These are phyloP conservation scores for Blumeria graminis DNA, from an alignment of 2,329 filamentous ascomycete genomes.

Conservation along the genomic window DNA sequence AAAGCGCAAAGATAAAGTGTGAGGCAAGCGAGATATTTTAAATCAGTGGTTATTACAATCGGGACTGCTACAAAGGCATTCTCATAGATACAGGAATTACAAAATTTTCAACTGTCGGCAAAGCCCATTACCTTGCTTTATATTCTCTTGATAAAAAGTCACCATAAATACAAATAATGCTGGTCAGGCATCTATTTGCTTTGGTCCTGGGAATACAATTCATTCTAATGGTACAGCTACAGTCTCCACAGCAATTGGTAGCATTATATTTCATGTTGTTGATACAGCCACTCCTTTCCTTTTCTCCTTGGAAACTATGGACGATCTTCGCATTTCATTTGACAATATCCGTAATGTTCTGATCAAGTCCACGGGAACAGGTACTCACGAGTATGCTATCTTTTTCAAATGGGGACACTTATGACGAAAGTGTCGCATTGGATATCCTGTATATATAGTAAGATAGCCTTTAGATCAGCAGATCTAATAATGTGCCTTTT, in stretches of 20 bases:
- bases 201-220: background rate
- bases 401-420: background rate
- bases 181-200: too few species aligned
- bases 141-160: background rate
- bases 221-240: background rate
- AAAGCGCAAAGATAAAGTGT: background rate
- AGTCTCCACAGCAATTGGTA: background rate
- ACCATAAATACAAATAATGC: background rate
- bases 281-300: background rate
- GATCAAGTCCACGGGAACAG: background rate
- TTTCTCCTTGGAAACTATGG: background rate
- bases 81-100: background rate
- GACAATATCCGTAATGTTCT: background rate
- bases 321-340: background rate
- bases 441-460: background rate
- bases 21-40: background rate
- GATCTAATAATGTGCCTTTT: background rate
- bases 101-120: background rate
- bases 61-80: background rate
- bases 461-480: background rate
- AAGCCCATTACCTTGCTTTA: background rate
- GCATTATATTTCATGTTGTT: background rate
- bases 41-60: background rate
- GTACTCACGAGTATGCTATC: too few species aligned
- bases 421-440: too few species aligned